Evolutionary conservation across 2,329 filamentous ascomycete genomes (phyloP), one percentile per base, ranked within the genome.

Genomic region (Ambrosiella xylebori): DNA sequence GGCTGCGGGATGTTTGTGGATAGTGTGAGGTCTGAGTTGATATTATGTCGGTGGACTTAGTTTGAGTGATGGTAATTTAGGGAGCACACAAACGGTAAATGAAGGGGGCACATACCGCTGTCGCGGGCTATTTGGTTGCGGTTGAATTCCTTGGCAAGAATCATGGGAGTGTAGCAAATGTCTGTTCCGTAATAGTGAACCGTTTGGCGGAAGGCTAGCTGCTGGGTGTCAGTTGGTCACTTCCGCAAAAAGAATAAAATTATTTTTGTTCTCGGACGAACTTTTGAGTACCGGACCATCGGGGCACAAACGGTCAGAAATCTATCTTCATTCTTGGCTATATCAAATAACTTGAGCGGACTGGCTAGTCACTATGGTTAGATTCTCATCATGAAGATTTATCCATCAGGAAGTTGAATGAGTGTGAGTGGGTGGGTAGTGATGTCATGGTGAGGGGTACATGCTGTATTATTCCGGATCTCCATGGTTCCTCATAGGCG

Each of bases 81-180:
- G 9, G 40, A 35, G 19, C 3, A 12, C 27, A n/a, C 38, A 40
- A 37, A n/a, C 35, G 41, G 27, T 44, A n/a, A 9, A 55, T 36
- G 12, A 12, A 12, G 39, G 12, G 13, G 4, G 5, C 38, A 65
- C 68, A 53, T 62, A 79, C 78, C 81, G 65, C 78, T 81, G 61
- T 82, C 77, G 58, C 81, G 73, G 54, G 81, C 81, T 63, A 78
- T 70, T 17, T 69, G 66, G 64, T 73, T 83, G 27, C 81, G 73
- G 69, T 84, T 84, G 66, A 84, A 85, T 65, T 84, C 81, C 64
- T 84, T 84, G 56, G 81, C 80, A 2, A 84, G 71, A 57, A 84
- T 79, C 84, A 86, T 86, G 49, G 84, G 84, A 1, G 82, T 85
- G 78, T 83, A 86, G 63, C 78, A 81, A 6, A 86, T 66, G 66